Evolutionary conservation across 768 basidiomycete species (phyloP).

Genomic region (Amanita pallidorosea): DNA sequence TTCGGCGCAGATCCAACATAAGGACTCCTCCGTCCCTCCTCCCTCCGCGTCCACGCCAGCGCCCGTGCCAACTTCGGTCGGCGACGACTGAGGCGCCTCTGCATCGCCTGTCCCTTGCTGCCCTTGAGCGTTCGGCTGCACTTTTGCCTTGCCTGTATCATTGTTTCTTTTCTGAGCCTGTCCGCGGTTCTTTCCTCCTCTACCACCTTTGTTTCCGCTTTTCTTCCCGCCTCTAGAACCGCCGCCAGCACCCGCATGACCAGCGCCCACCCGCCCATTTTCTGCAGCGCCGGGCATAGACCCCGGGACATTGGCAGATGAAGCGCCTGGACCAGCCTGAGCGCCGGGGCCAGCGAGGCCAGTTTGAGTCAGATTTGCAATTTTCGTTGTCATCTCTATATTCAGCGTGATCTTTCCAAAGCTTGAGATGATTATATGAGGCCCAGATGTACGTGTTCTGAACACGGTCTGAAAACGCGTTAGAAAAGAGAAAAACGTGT

Average conservation of each 20-base stretch:
- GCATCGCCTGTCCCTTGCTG: background rate
- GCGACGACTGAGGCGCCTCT: background rate
- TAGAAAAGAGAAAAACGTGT: too few species aligned
- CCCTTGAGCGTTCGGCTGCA: background rate
- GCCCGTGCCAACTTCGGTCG: background rate
- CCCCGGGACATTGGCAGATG: background rate
- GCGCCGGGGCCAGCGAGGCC: too few species aligned
- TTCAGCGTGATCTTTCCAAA: too few species aligned
- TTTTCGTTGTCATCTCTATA: too few species aligned
- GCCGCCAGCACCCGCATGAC: background rate
- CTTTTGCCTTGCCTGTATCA: background rate
- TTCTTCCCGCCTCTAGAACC: background rate
- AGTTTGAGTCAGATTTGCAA: too few species aligned
- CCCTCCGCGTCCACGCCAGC: background rate
- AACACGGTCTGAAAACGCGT: too few species aligned
- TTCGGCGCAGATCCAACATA: constrained; percentile 95
- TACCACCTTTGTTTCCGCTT: background rate
- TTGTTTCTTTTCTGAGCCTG: background rate
- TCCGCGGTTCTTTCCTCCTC: background rate
- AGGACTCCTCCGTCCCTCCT: constrained; percentile 19
- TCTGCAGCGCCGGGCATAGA: background rate
- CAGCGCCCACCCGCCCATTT: background rate
- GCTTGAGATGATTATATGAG: too few species aligned
- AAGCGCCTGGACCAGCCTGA: too few species aligned
- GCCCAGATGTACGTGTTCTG: too few species aligned